Percentiles rank a stretch among this genome's conserved stretches.
Evolutionary conservation across 768 basidiomycete species (phyloP).

Genomic region (Leccinum rimulosum): DNA sequence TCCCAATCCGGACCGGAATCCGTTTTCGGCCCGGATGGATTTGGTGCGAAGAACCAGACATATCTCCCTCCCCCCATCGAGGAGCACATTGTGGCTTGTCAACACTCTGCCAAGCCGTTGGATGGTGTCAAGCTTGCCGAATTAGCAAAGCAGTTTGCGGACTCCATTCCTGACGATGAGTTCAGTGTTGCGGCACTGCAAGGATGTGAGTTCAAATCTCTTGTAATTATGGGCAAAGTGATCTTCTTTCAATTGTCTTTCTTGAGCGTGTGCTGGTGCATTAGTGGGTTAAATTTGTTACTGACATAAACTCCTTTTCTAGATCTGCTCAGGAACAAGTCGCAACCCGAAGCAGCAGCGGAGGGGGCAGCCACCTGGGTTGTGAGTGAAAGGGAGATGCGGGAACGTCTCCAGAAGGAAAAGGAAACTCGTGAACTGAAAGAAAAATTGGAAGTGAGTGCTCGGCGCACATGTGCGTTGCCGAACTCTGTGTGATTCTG

Average conservation of each 20-base stretch:
- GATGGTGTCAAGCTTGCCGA: constrained; percentile 58
- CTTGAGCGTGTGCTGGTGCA: constrained; percentile 22
- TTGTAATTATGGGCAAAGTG: constrained; percentile 4
- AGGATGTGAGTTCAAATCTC: constrained; percentile 64
- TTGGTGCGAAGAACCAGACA: constrained; percentile 56
- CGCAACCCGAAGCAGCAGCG: constrained; percentile 74
- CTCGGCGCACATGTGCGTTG: constrained; percentile 16
- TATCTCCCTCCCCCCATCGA: constrained; percentile 66
- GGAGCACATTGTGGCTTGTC: constrained; percentile 53
- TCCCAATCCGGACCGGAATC: constrained; percentile 25
- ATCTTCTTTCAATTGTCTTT: constrained; percentile 6
- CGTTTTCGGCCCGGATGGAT: constrained; percentile 24
- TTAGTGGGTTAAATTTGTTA: constrained; percentile 20
- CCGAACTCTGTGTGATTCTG: constrained; percentile 19
- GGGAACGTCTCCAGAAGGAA: constrained; percentile 69
- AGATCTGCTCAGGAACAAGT: constrained; percentile 85
- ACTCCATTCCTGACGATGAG: constrained; percentile 78
- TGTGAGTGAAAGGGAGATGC: constrained; percentile 67
- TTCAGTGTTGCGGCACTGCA: constrained; percentile 89
- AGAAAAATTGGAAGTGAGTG: constrained; percentile 63
- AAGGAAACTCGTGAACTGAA: constrained; percentile 67
- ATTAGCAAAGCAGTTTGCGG: constrained; percentile 79
- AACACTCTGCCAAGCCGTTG: constrained; percentile 64
- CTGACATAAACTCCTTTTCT: constrained; percentile 23
- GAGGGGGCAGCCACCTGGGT: constrained; percentile 71